phyloP scores from a whole-genome alignment of 108 stramenopile species.

The Mayamaea pseudoterrestris region DNA sequence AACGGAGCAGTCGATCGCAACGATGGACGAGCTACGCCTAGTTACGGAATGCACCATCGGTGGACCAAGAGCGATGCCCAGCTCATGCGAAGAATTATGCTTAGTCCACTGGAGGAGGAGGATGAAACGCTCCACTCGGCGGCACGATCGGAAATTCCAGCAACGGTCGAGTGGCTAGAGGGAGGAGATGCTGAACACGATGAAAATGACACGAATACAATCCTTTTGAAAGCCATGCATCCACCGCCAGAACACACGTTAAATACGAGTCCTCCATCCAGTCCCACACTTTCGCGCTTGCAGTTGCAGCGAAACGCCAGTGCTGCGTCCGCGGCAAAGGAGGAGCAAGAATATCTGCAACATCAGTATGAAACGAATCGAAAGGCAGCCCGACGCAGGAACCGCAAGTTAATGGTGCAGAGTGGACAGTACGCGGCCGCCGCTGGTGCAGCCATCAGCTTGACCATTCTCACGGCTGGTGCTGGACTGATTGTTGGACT shows the following conservation, averaged over 20 bases:
- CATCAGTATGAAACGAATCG: conserved; percentile 18
- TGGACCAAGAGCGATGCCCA: too few relatives aligned
- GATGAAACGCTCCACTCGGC: too few relatives aligned
- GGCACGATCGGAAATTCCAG: too few relatives aligned
- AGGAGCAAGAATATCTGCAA: conserved; percentile 13
- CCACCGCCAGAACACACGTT: background rate
- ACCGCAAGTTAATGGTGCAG: conserved; percentile 33
- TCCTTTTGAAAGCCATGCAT: background rate
- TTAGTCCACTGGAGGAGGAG: too few relatives aligned
- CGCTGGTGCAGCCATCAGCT: conserved; percentile 57
- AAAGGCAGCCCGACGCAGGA: conserved; percentile 19
- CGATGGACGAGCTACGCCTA: too few relatives aligned
- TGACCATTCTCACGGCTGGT: conserved; percentile 71
- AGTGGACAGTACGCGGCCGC: conserved; percentile 63
- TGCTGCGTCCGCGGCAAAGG: conserved; percentile 4
- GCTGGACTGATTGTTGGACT: conserved; percentile 68
- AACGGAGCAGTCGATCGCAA: too few relatives aligned
- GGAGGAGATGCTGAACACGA: background rate
- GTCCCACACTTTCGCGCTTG: background rate
- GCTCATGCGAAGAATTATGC: too few relatives aligned
- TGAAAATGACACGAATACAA: background rate
- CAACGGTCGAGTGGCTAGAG: too few relatives aligned
- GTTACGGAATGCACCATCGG: too few relatives aligned
- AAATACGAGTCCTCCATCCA: too few relatives aligned
- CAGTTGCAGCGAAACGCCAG: background rate